These are phyloP conservation scores for Aristolochia fimbriata DNA, from an alignment of 164 flowering plant genomes.

Conservation along the genomic window DNA sequence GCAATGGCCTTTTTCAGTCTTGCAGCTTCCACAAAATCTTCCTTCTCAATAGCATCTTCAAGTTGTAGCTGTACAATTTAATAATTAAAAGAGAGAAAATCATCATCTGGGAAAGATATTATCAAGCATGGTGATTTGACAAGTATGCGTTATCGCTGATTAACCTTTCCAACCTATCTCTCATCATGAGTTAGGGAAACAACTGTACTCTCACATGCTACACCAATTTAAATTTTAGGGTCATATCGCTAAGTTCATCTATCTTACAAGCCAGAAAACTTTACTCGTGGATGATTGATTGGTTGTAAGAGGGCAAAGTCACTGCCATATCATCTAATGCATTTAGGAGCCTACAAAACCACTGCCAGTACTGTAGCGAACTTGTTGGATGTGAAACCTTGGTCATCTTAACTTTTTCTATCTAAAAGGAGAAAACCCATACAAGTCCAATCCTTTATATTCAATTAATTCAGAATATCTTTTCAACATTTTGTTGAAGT, in stretches of 20 bases:
- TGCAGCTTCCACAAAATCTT: slow-evolving; percentile 82
- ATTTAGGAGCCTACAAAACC: too few species aligned
- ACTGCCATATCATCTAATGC: too few species aligned
- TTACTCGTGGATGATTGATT: too few species aligned
- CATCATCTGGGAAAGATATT: not conserved
- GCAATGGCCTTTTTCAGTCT: slow-evolving; percentile 64
- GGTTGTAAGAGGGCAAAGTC: too few species aligned
- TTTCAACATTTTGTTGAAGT: not conserved
- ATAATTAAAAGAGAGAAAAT: not conserved
- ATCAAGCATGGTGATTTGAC: not conserved
- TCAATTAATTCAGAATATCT: not conserved
- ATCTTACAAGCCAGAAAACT: too few species aligned
- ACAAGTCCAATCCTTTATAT: not conserved
- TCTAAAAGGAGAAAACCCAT: not conserved
- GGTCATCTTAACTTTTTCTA: too few species aligned
- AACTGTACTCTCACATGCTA: not conserved
- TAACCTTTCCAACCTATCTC: not conserved
- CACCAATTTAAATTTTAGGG: not conserved
- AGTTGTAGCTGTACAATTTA: slow-evolving; percentile 67
- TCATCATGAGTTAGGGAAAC: not conserved
- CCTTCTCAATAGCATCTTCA: slow-evolving; percentile 88
- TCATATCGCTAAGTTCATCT: not conserved
- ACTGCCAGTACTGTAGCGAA: too few species aligned
- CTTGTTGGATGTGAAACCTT: too few species aligned
- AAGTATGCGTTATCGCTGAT: not conserved